Evolutionary conservation across 2,329 filamentous ascomycete species (phyloP).

Genomic region (Fusarium newnesense): DNA sequence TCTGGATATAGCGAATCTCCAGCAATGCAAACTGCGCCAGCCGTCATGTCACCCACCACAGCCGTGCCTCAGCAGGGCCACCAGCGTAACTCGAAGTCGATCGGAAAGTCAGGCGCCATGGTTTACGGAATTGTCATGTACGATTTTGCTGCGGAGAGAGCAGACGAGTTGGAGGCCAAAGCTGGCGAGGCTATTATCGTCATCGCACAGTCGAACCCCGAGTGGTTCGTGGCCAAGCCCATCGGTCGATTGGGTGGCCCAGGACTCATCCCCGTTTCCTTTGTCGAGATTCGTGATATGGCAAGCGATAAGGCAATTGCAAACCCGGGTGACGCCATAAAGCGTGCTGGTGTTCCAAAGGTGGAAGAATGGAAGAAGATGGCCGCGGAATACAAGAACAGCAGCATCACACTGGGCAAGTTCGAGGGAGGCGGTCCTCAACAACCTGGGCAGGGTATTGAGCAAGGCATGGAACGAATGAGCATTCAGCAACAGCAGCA

Average conservation of each 20-base stretch:
- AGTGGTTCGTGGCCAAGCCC: constrained; percentile 99
- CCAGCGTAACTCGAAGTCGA: constrained; percentile 60
- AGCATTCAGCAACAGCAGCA: constrained; percentile 66
- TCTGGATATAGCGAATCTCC: constrained; percentile 75
- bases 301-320: constrained; percentile 82
- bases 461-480: constrained; percentile 80
- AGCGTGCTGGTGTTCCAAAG: constrained; percentile 87
- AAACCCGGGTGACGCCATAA: constrained; percentile 86
- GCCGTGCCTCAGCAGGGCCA: constrained; percentile 49
- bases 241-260: constrained; percentile 96
- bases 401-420: constrained; percentile 94
- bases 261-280: constrained; percentile 94
- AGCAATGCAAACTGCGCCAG: constrained; percentile 43
- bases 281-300: constrained; percentile 97
- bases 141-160: constrained; percentile 92
- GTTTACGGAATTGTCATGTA: constrained; percentile 98
- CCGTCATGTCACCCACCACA: constrained; percentile 23
- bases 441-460: constrained; percentile 62
- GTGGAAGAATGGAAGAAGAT: constrained; percentile 99
- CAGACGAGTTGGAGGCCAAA: constrained; percentile 96
- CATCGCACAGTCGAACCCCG: constrained; percentile 96
- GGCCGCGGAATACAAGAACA: constrained; percentile 99
- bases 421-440: constrained; percentile 70
- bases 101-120: constrained; percentile 76
- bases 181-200: constrained; percentile 97